Base-by-base conservation (phyloP, 2,329 filamentous ascomycete genomes). In the Blastomyces parvus region DNA sequence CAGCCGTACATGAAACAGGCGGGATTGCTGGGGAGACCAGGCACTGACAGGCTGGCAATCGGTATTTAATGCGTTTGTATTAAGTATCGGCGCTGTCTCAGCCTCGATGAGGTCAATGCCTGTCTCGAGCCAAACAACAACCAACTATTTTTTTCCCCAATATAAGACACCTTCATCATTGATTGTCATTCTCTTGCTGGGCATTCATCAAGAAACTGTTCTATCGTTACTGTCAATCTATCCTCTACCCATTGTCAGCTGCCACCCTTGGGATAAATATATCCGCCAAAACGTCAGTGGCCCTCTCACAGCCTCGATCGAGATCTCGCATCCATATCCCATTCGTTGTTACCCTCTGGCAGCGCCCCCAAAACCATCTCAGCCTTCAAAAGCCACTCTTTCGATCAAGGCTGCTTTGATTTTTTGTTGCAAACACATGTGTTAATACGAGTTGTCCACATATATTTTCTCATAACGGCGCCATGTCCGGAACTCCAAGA, bases 401-500 rank as follows among this genome's bases (percentile, higher is more conserved):
- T 44, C 9, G 13, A 27, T 59, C 25, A 59, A 13, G 38, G 38
- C 40, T 30, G 22, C 14, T 33, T 36, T 48, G 40, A 6, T 14
- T n/a, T 17, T 25, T 36, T 36, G 33, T 46, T 22, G 30, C 38
- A 44, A 46, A 57, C 60, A 40, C 38, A 62, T 57, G 36, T 48
- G 50, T 46, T 55, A 50, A 56, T 44, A 55, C 58, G 62, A 52
- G 60, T 48, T 59, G 50, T 59, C 40, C 33, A 6, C 19, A 3
- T 38, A 5, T n/a, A 22, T 42, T 36, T 33, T 19, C 19, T 48
- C 44, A 38, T 40, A 27, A 19, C 19, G n/a, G 30, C 48, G 60
- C 66, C 42, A 67, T 67, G 57, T 65, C 69, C n/a, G 64, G 59
- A 52, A 61, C 58, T 27, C 3, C 58, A 36, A 63, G 50, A 56